These are phyloP conservation scores for Tolypocladium endophyticum DNA, from an alignment of 2,329 filamentous ascomycete genomes.

Conservation along the genomic window DNA sequence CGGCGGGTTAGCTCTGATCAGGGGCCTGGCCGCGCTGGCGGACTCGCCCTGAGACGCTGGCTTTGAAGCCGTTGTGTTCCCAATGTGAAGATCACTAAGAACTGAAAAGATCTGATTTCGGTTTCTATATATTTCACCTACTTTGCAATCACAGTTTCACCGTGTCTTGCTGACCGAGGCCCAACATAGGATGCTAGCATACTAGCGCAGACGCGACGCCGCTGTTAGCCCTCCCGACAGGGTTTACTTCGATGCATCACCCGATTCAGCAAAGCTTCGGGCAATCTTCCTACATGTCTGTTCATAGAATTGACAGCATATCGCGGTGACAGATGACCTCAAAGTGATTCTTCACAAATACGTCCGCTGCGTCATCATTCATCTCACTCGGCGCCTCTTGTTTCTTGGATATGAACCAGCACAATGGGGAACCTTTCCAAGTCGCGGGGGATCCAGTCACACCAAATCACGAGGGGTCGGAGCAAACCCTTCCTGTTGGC, in stretches of 20 bases:
- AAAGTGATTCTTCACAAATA: neutral
- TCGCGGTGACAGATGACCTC: neutral
- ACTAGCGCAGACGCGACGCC: neutral
- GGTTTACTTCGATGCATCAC: neutral
- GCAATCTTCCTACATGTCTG: neutral
- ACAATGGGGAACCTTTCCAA: neutral
- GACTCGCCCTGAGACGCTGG: slow-evolving; percentile 1
- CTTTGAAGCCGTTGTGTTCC: slow-evolving; percentile 38
- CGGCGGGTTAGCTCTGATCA: too few species aligned
- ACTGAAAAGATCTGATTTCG: slow-evolving; percentile 69
- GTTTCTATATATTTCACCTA: slow-evolving; percentile 2
- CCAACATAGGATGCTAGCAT: neutral
- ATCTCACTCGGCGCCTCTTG: neutral
- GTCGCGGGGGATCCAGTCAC: neutral
- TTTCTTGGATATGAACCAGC: neutral
- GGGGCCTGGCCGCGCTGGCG: too few species aligned
- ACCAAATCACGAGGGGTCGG: neutral
- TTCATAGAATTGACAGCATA: neutral
- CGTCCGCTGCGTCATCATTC: neutral
- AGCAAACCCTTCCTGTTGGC: neutral
- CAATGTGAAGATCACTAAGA: slow-evolving; percentile 38
- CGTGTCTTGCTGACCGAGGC: neutral
- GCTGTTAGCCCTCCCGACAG: neutral
- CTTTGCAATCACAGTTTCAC: neutral
- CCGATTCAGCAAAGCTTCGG: neutral